Base-by-base conservation (phyloP, 148 eudicot genomes). In the Spergularia bocconei region DNA sequence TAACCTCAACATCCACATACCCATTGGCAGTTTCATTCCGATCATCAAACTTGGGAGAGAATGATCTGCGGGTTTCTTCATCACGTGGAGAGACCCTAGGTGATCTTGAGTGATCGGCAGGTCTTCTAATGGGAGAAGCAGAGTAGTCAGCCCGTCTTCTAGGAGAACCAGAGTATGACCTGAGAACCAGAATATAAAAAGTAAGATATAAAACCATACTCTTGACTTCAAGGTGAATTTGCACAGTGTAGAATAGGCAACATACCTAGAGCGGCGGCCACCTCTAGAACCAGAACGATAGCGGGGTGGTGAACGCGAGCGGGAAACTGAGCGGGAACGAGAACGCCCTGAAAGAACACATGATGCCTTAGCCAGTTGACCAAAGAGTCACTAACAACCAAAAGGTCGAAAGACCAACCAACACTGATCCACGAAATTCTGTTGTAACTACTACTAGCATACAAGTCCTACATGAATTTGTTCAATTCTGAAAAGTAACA, bases 81-180 rank as follows among this genome's bases (percentile, higher is more conserved):
- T 70, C 86, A 57, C 54, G 84, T 23, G 86, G 82, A 52, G 83
- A 70, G 47, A 67, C 85, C 69, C 78, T 72, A 17, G 90, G 86
- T 48, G 91, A 84, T 72, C 88, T 83, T 19, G 84, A 75, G 23
- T 68, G 77, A 13, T 88, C 87, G 33, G 59, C 84, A 72, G 81
- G 85, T 76, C 86, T 88, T 81, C 94, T 78, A 53, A 70, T 71
- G 52, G 91, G 91, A 60, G 93, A 87, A 63, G 70, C 66, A 38
- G 93, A 89, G 71, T 78, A 77, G 75, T 85, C 88, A 56, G 62
- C 79, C 51, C 79, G 84, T 50, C 85, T 77, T 76, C 80, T 84
- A 55, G 90, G 90, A 59, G 94, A 84, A 38, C 84, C 80, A 55
- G 91, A 84, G 64, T 80, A 86, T 56, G 94, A 86, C 82, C 91